Evolutionary conservation across 371 early-diverging fungal genomes (phyloP), one percentile per base, ranked within the genome.

Genomic region (Globomyces sp.): DNA sequence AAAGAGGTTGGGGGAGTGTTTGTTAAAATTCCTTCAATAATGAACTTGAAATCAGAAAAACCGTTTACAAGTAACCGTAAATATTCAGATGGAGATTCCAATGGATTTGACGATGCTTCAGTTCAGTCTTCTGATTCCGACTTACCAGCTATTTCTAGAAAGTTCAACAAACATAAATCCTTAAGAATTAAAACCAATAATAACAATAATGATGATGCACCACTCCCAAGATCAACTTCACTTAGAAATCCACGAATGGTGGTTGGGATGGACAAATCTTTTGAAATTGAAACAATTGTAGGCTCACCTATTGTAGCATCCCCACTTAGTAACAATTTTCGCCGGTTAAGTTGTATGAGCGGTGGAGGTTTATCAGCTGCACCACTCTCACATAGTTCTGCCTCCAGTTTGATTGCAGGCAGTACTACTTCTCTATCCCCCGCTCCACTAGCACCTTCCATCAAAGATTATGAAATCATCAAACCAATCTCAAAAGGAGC

Each of bases 401-500:
- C 37, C 5, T 50, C 39, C 3, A 63, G 13, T 37, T 6, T 45
- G 6, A 37, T 40, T 9, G 46, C 59, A 3, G 55, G 57, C 40
- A 46, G 40, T 5, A 67, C 40, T 46, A 44, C 52, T 5, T 39
- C 66, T 2, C 66, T 65, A n/a, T 53, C 74, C 13, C 53, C 58
- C 45, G 24, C 68, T 10, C 36, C 36, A 39, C 65, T 67, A 3
- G 57, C 57, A 5, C 91, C 92, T 0, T 86, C 87, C 46, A 92
- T 93, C 75, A 91, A 91, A 72, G 93, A 95, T 71, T 95, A 89
- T 75, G 92, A 92, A 58, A 89, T 95, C 57, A 89, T 94, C 72
- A 94, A 94, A 69, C 92, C 95, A 0, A 94, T 94, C 51, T 89
- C 89, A 61, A 91, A 91, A 72, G 95, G 95, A 2, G 95, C 95